Evolutionary conservation across 331 rosid species (phyloP), one percentile per base, ranked within the genome.

Genomic region (Pyrus hybrid): DNA sequence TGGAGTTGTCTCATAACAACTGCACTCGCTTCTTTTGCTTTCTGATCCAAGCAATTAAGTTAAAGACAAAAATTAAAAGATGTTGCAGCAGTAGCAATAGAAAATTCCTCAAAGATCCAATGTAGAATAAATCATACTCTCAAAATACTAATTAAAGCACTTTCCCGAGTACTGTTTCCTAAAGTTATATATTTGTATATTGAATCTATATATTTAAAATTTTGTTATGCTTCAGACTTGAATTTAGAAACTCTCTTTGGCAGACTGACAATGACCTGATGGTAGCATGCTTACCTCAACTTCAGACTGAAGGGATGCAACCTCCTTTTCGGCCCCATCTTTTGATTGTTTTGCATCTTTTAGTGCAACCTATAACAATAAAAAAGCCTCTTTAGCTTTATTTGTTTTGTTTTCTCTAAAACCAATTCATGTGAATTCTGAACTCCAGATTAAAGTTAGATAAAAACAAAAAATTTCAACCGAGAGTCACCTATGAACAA

Each of bases 291-390:
- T 83, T 72, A 92, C 97, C 85, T 76, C 83, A 68, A 92, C 82
- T 83, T 89, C 93, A 71, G 88, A 80, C 65, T 33, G 89, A 66
- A 94, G 81, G 57, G 85, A 85, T 72, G 83, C 82, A 73, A 88
- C 84, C 81, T 92, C 97, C 80, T 84, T 79, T 85, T 76, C 86
- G 63, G 81, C 85, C 70, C 85, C 93, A 75, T 68, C 88, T 84
- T 92, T 89, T 6, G 96, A 79, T 53, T 84, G 93, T 79, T 88
- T 89, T 60, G 92, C 81, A 85, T 80, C 92, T 83, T 89, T 94
- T 29, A 94, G 92, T 49, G 97, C 93, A 82, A 92, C 97, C 99
- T 92, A 86, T 73, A 72, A 76, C 79, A 80, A 60, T 7, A 70
- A 49, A 80, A n/a, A 68, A 33, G 28, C 9, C 78, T 72, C 65